Percentiles rank a stretch among this genome's conserved stretches.
Conservation (phyloP, 2,329 filamentous ascomycete species). For the Calonectria henricotiae region DNA sequence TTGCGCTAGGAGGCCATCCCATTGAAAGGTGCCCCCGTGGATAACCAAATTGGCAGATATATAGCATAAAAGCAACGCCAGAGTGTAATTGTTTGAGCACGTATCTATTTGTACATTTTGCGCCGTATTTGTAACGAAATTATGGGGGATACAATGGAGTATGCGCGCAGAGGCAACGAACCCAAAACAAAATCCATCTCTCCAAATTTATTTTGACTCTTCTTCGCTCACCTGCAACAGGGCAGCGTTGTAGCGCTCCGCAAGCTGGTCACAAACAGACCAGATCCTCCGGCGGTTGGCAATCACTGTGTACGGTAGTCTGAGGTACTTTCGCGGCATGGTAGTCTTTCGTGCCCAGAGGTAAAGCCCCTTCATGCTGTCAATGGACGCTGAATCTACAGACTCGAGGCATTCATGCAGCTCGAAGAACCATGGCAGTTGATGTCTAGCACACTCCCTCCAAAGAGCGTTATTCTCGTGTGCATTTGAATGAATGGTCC, state of each 20-base stretch:
- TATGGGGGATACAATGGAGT: too few species aligned
- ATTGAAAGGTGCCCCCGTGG: too few species aligned
- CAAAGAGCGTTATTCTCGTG: background rate
- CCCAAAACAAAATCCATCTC: too few species aligned
- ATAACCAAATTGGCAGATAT: too few species aligned
- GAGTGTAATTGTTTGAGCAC: too few species aligned
- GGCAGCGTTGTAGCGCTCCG: background rate
- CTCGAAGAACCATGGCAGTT: background rate
- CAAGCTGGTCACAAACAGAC: background rate
- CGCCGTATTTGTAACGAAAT: too few species aligned
- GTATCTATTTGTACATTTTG: too few species aligned
- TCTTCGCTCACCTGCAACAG: background rate
- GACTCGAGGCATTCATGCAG: background rate
- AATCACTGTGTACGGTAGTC: background rate
- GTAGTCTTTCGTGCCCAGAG: background rate
- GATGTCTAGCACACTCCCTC: background rate
- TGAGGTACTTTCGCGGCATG: background rate
- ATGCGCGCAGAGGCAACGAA: too few species aligned
- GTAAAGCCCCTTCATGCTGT: background rate
- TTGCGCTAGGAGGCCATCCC: too few species aligned
- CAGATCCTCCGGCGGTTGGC: background rate
- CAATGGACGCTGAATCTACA: background rate
- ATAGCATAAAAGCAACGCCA: too few species aligned
- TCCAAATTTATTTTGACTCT: background rate
- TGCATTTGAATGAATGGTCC: background rate